Base-by-base conservation (phyloP, 495 filamentous ascomycete species). In the Penicillium flavigenum region DNA sequence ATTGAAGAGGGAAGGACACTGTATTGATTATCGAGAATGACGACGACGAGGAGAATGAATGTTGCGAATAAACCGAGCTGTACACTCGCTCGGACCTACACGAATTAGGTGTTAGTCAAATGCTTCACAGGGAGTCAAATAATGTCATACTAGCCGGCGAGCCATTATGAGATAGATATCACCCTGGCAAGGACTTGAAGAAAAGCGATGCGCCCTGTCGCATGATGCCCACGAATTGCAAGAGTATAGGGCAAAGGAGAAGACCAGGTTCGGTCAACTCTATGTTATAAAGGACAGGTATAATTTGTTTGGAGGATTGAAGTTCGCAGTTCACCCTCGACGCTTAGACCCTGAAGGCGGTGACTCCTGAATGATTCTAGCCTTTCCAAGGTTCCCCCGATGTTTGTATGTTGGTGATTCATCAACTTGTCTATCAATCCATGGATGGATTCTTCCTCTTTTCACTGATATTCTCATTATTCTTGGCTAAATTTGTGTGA, bases 1-100 rank as follows among this genome's bases (percentile, higher is more conserved):
- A 96, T 83, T 52, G 85, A 81, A 61, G 83, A 79, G n/a, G 91
- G 91, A 16, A 96, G 83, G 61, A 95, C 88, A 56, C 88, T 83
- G 73, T 87, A 92, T 69, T 83, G 83, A 63, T 85, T 86, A 74
- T 96, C 91, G 71, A 96, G 82, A 67, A 92, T 76, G 63, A 90
- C 85, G 57, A 95, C 73, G 54, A 87, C 66, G 54, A 91, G 62
- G 61, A 91, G 78, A 63, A 88, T 79, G 65, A 91, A 75, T 56
- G 81, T 66, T 47, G 83, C 81, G 49, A 93, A 75, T 44, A 85
- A 75, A 48, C 80, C 80, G 67, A 95, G 81, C 81, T 98, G 91
- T 70, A 90, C 75, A 65, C 88, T 83, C 60, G 91, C 91, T 59
- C 94, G 91, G 66, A 96, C 88, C 74, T 75, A 57, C 4, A 56